Conservation (phyloP, 2,329 filamentous ascomycete genomes). For the Exophiala xenobiotica region DNA sequence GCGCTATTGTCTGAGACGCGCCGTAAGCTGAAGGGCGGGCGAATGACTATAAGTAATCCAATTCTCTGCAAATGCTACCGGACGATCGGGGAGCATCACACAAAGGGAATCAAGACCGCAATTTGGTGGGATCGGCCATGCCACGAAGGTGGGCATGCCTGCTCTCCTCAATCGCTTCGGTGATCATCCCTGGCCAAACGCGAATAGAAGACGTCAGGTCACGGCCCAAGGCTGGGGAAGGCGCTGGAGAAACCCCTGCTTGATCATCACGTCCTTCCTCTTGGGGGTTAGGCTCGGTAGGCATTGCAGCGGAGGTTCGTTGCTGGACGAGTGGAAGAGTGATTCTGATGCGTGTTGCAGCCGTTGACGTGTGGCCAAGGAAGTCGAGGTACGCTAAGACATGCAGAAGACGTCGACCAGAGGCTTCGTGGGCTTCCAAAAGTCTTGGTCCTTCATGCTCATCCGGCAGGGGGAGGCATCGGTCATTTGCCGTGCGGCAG, state of each 20-base stretch:
- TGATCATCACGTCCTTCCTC: neutral
- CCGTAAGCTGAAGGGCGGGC: too few relatives aligned
- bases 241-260: neutral
- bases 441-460: neutral
- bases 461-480: neutral
- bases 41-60: too few relatives aligned
- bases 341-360: neutral
- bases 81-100: neutral
- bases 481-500: neutral
- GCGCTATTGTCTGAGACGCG: too few relatives aligned
- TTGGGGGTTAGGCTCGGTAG: neutral
- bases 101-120: too few relatives aligned
- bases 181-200: neutral
- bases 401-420: neutral
- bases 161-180: neutral
- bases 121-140: too few relatives aligned
- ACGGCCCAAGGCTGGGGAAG: neutral
- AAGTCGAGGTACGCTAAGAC: neutral
- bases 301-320: neutral
- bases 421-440: neutral
- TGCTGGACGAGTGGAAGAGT: neutral
- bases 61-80: too few relatives aligned
- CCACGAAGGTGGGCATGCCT: neutral
- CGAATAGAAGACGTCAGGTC: neutral
- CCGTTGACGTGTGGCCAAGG: neutral